phyloP scores from a whole-genome alignment of 148 eudicot genomes.

The Fagopyrum tataricum region DNA sequence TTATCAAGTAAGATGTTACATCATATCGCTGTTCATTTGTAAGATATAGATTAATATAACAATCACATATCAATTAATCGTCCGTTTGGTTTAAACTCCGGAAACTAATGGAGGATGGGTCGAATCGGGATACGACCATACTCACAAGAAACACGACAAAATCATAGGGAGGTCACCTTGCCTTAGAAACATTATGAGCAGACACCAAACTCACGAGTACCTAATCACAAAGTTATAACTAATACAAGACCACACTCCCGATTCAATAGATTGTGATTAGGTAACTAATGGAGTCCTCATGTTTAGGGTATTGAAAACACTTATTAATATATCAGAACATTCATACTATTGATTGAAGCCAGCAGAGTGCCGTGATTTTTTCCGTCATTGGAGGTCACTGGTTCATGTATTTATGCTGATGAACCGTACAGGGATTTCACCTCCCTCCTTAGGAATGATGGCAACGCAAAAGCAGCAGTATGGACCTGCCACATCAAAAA shows the following conservation, averaged over 20 bases:
- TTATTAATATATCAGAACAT: neutral
- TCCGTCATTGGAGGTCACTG: neutral
- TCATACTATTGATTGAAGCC: neutral
- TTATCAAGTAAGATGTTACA: no score
- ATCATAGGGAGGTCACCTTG: neutral
- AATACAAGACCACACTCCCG: neutral
- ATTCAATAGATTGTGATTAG: neutral
- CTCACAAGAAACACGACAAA: neutral
- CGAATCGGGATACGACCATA: no score
- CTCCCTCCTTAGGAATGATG: conserved; percentile 67
- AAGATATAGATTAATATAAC: no score
- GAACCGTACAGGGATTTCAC: conserved; percentile 40
- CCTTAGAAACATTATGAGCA: neutral
- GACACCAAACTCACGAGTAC: neutral
- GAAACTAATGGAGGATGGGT: no score
- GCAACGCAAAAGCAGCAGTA: conserved; percentile 80
- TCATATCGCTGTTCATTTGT: no score
- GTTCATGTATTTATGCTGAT: neutral
- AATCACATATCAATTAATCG: no score
- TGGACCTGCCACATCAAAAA: conserved; percentile 47
- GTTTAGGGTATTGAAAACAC: neutral
- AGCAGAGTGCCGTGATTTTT: neutral
- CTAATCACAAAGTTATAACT: neutral
- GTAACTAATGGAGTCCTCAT: neutral
- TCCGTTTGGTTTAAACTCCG: no score